These are phyloP conservation scores for Pythium brachiatum DNA, from an alignment of 352 stramenopile genomes.

Conservation along the genomic window DNA sequence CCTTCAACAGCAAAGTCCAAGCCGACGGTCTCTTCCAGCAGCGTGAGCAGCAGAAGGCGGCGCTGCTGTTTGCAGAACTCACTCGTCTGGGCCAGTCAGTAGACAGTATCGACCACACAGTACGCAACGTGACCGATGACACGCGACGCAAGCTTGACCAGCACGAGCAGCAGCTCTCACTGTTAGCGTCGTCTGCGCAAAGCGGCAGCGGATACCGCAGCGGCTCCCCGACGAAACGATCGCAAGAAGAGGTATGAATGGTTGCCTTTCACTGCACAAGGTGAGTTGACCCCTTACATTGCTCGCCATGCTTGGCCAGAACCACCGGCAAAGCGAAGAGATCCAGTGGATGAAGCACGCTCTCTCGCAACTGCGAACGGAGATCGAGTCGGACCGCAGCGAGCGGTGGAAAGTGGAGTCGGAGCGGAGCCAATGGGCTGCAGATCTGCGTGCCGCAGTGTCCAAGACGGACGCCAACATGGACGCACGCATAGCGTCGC, in stretches of 20 bases:
- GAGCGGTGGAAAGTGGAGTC: conserved; percentile 42
- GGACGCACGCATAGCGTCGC: conserved; percentile 36
- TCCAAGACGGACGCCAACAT: conserved; percentile 41
- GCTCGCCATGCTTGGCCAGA: background rate
- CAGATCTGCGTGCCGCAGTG: conserved; percentile 28
- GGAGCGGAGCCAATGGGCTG: conserved; percentile 31
- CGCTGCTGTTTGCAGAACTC: conserved; percentile 68
- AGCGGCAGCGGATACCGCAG: conserved; percentile 12
- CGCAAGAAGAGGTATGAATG: conserved; percentile 4
- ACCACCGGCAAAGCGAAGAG: conserved; percentile 38
- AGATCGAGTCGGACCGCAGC: conserved; percentile 57
- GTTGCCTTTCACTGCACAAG: background rate
- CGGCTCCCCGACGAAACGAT: conserved; percentile 14
- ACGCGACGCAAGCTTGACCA: conserved; percentile 37
- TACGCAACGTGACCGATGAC: conserved; percentile 34
- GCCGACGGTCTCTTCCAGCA: conserved; percentile 48
- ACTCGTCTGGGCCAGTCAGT: conserved; percentile 47
- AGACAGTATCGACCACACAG: conserved; percentile 34
- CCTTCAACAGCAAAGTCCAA: conserved; percentile 62
- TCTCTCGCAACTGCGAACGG: conserved; percentile 42
- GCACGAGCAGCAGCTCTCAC: conserved; percentile 35
- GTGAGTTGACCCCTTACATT: too few species aligned
- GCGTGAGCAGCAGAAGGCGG: conserved; percentile 65
- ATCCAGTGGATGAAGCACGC: conserved; percentile 38
- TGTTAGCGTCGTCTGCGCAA: background rate